Conservation (phyloP, 352 stramenopile genomes). For the Phytophthora sp. region DNA sequence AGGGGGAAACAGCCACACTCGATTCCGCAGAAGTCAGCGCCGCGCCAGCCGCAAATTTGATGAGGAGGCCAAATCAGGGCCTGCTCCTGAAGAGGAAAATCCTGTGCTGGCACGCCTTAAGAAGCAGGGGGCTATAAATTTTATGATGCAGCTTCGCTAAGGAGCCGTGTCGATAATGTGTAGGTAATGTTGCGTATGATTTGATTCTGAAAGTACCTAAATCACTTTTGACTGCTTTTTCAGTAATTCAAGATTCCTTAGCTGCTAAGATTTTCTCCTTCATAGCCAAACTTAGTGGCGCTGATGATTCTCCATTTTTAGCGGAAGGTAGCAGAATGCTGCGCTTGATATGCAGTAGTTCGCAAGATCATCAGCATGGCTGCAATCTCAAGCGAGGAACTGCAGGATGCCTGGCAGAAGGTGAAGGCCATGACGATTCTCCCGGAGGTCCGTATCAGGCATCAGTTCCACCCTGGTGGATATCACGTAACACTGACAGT, state of each 20-base stretch:
- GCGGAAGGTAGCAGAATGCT: background rate
- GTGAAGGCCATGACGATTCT: conserved; percentile 63
- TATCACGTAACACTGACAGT: background rate
- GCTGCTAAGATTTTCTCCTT: background rate
- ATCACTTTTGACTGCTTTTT: conserved; percentile 21
- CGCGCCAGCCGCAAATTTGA: conserved; percentile 57
- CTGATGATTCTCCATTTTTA: conserved; percentile 20
- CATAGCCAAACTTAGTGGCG: conserved; percentile 6
- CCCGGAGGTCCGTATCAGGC: conserved; percentile 53
- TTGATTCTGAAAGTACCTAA: conserved; percentile 32
- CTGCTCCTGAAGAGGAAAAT: conserved; percentile 53
- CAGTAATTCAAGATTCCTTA: background rate
- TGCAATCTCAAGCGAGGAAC: conserved; percentile 62
- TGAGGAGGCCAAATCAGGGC: conserved; percentile 40
- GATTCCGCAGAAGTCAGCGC: conserved; percentile 44
- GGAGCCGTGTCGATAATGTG: conserved; percentile 25
- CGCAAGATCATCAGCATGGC: conserved; percentile 40
- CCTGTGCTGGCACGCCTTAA: conserved; percentile 76
- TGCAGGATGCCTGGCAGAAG: conserved; percentile 73
- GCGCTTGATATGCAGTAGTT: background rate
- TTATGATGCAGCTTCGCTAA: conserved; percentile 73
- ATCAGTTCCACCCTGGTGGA: too few species aligned
- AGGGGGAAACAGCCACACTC: conserved; percentile 38
- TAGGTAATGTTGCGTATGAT: conserved; percentile 33
- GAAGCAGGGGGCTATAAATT: conserved; percentile 86